Conservation (phyloP, 495 filamentous ascomycete species). For the Aspergillus taichungensis region DNA sequence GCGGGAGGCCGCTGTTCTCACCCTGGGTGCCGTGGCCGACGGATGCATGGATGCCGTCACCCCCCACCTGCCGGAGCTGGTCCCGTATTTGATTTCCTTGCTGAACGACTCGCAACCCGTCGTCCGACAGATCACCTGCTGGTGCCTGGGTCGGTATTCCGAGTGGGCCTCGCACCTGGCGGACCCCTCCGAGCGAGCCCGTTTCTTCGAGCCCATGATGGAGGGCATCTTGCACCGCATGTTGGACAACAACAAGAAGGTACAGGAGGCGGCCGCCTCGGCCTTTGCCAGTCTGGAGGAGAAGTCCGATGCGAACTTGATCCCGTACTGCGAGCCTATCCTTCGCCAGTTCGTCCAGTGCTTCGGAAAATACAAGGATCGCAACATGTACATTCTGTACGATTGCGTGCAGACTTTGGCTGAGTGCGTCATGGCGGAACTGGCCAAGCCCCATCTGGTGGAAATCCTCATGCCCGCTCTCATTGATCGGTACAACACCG, state of each 20-base stretch:
- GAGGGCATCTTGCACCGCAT: conserved; percentile 90
- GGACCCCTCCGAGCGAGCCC: conserved; percentile 54
- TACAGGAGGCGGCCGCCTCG: conserved; percentile 92
- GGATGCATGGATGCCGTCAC: conserved; percentile 86
- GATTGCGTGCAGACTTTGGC: conserved; percentile 97
- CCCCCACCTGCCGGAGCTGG: conserved; percentile 83
- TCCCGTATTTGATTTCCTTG: conserved; percentile 83
- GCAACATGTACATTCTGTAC: conserved; percentile 98
- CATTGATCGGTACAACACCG: conserved; percentile 79
- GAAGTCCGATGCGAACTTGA: conserved; percentile 71
- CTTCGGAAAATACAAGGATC: conserved; percentile 92
- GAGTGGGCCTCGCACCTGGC: conserved; percentile 78
- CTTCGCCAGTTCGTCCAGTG: conserved; percentile 86
- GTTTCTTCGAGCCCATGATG: conserved; percentile 94
- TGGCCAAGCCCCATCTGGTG: conserved; percentile 69
- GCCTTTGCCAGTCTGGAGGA: conserved; percentile 96
- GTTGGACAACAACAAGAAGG: conserved; percentile 94
- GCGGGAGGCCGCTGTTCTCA: conserved; percentile 89
- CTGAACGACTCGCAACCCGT: conserved; percentile 80
- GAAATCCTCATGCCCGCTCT: conserved; percentile 90
- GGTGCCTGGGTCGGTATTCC: conserved; percentile 92
- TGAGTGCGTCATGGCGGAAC: conserved; percentile 73
- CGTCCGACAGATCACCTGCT: conserved; percentile 96
- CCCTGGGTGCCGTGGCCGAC: conserved; percentile 89
- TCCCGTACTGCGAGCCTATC: conserved; percentile 82